Conservation (phyloP, 345 rosid genomes). For the Atalantia buxifolia region DNA sequence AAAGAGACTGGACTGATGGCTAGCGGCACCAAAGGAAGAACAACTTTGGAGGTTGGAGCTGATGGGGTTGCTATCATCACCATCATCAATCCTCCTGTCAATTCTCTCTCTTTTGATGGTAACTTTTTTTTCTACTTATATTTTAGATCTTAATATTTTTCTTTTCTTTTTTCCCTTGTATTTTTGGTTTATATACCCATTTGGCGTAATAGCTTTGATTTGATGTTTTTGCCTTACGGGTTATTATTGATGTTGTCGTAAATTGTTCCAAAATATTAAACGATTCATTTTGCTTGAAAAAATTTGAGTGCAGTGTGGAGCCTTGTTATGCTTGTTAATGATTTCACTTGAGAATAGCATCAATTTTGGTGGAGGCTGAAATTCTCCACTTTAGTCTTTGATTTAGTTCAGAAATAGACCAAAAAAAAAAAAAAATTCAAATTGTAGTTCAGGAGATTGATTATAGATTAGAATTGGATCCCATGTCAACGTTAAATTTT, state of each 20-base stretch:
- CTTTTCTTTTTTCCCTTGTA: background rate
- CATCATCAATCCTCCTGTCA: slow-evolving; percentile 84
- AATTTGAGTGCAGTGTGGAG: background rate
- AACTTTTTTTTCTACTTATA: background rate
- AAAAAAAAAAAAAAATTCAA: background rate
- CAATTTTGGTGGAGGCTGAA: background rate
- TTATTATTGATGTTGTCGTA: no score
- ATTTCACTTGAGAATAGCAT: background rate
- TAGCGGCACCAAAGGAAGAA: slow-evolving; percentile 48
- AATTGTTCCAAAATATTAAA: no score
- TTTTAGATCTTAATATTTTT: background rate
- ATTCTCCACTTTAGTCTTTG: background rate
- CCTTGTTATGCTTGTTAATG: background rate
- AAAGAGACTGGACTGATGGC: slow-evolving; percentile 17
- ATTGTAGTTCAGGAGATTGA: background rate
- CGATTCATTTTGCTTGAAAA: background rate
- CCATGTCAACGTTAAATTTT: background rate
- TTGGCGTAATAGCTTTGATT: background rate
- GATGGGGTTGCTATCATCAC: slow-evolving; percentile 92
- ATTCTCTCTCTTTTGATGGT: slow-evolving; percentile 86
- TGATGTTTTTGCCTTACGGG: background rate
- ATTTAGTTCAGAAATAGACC: background rate
- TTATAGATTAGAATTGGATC: background rate
- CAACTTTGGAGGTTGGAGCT: slow-evolving; percentile 70
- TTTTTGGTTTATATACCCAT: background rate